phyloP scores from a whole-genome alignment of 2,329 filamentous ascomycete species.

The Scedosporium aurantiacum region DNA sequence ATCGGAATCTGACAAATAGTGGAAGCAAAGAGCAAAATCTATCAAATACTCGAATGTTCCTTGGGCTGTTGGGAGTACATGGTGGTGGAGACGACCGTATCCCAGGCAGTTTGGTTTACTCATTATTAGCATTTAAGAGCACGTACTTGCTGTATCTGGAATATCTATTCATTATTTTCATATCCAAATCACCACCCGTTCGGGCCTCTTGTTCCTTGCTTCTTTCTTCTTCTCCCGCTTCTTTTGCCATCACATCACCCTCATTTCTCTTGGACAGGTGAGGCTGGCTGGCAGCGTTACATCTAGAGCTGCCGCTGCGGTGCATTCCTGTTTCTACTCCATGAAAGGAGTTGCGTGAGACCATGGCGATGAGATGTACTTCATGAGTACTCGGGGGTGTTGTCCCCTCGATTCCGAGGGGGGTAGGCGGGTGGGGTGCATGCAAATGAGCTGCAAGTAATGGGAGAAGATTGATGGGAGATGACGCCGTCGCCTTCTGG shows the following conservation, averaged over 20 bases:
- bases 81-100: background rate
- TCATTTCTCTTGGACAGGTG: background rate
- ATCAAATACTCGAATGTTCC: background rate
- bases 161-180: background rate
- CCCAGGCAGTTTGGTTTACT: background rate
- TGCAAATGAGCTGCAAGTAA: background rate
- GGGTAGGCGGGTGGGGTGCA: background rate
- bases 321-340: background rate
- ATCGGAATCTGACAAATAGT: background rate
- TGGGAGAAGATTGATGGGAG: background rate
- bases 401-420: background rate
- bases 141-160: background rate
- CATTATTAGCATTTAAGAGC: background rate
- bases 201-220: too few species aligned
- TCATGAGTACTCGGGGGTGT: background rate
- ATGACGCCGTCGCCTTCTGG: background rate
- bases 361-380: background rate
- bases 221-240: too few species aligned
- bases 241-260: too few species aligned
- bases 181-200: too few species aligned
- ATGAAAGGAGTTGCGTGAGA: background rate
- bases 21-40: background rate
- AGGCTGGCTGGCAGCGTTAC: background rate
- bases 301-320: background rate
- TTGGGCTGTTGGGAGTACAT: background rate